A percentile compares a stretch with the other conserved stretches of the same genome.
Conservation (phyloP, 75 land plant species). For the Sequoia sempervirens region DNA sequence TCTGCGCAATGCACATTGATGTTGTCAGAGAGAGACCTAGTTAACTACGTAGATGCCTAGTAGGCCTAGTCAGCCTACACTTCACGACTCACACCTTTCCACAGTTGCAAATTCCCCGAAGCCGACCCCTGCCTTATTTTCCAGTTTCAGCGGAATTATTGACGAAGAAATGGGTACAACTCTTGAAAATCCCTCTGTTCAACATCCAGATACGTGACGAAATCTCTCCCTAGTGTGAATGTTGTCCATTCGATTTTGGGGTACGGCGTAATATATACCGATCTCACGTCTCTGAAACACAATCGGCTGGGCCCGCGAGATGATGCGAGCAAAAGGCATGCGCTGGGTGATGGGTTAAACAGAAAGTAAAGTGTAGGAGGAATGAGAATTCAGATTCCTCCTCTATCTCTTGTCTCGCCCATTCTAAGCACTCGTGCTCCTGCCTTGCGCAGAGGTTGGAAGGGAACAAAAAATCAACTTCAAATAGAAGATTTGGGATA, state of each 20-base stretch:
- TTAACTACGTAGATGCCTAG: no score
- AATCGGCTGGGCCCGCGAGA: neutral
- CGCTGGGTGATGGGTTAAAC: neutral
- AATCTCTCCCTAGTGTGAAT: neutral
- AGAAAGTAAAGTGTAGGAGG: neutral
- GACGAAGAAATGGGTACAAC: no score
- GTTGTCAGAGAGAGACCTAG: neutral
- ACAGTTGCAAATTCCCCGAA: no score
- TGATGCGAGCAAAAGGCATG: neutral
- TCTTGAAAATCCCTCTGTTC: no score
- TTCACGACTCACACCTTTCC: no score
- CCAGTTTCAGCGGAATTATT: no score
- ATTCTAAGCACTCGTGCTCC: neutral
- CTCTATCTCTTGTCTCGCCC: neutral
- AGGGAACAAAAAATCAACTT: neutral
- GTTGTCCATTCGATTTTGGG: neutral
- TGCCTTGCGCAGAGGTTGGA: neutral
- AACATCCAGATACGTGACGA: neutral
- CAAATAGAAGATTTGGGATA: constrained; percentile 8
- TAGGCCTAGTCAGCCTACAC: no score
- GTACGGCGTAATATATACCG: neutral
- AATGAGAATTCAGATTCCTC: neutral
- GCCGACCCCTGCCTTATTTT: no score
- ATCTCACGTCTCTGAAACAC: neutral
- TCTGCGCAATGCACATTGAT: neutral